Base-by-base conservation (phyloP, 768 basidiomycete species). In the Lactarius tabidus region DNA sequence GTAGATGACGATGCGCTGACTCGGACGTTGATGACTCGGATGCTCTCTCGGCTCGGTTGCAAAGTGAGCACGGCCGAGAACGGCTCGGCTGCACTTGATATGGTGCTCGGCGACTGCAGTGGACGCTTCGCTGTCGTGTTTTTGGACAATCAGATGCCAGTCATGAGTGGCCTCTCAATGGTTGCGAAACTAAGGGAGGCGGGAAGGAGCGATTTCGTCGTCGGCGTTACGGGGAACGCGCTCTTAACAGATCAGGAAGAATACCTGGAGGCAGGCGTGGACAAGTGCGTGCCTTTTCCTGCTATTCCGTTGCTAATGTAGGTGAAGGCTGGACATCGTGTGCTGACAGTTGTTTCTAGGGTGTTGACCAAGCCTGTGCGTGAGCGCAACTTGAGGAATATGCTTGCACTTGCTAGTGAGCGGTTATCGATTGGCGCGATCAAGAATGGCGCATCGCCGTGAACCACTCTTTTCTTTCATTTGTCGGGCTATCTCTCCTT, bases 1-100 rank as follows among this genome's bases (percentile, higher is more conserved):
- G 92, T 93, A 0, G 92, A 93, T 70, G 91, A 95, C 71, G 93
- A 95, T 74, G 75, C 81, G 14, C 74, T 94, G 60, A 94, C 93
- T 59, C 83, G 93, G 58, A 86, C 82, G 58, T 77, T 95, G 65
- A 93, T 95, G 93, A 82, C 80, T 65, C 82, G 91, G 28, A 84
- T 92, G 74, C 78, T 95, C 51, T 82, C 83, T n/a, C 81, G 91
- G 39, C 78, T 94, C 2, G 91, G 93, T 1, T 93, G 91, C 74
- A 74, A 75, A 35, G 91, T 94, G n/a, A 79, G 84, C 17, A 85
- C 85, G 20, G 93, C 93, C 14, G 90, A 94, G 77, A 93, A 95
- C 71, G 93, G 93, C 7, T 84, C 88, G 71, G 74, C 87, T 39
- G 91, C 91, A 26, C 76, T 93, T 59, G 84, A 90, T 65, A 80